Percentiles rank a stretch among this genome's conserved stretches.
Conservation (phyloP, 148 eudicot species). For the Spergularia marina region DNA sequence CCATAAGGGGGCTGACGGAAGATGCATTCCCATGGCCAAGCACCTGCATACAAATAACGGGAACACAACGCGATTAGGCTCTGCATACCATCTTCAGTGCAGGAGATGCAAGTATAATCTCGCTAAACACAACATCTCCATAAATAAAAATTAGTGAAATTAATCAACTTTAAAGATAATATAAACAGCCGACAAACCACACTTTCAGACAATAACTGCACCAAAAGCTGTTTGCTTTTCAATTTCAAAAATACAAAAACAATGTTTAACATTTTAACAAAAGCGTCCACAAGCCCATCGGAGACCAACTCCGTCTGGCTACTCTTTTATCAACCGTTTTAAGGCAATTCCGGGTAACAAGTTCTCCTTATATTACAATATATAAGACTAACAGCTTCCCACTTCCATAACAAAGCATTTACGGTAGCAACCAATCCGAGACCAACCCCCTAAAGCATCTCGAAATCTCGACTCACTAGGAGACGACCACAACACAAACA, state of each 20-base stretch:
- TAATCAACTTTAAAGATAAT: not conserved
- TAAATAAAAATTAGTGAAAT: not conserved
- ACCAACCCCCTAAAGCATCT: too few species aligned
- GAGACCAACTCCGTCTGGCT: not conserved
- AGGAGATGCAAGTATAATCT: too few species aligned
- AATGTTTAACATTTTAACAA: too few species aligned
- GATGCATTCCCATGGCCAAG: constrained; percentile 55
- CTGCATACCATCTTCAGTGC: not conserved
- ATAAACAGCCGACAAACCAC: not conserved
- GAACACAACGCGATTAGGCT: not conserved
- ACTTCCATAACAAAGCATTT: too few species aligned
- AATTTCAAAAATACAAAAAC: not conserved
- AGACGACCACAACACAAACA: too few species aligned
- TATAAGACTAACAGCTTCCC: too few species aligned
- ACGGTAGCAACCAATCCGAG: too few species aligned
- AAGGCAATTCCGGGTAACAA: too few species aligned
- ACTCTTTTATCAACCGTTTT: too few species aligned
- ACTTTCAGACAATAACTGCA: too few species aligned
- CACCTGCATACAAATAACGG: constrained; percentile 39
- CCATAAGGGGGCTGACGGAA: constrained; percentile 42
- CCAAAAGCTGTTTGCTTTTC: not conserved
- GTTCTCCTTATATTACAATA: too few species aligned
- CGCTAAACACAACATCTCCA: not conserved
- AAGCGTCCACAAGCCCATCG: not conserved
- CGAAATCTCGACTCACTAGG: too few species aligned